Evolutionary conservation across 75 land plant species (phyloP).

Genomic region (Ceratopteris richardii): DNA sequence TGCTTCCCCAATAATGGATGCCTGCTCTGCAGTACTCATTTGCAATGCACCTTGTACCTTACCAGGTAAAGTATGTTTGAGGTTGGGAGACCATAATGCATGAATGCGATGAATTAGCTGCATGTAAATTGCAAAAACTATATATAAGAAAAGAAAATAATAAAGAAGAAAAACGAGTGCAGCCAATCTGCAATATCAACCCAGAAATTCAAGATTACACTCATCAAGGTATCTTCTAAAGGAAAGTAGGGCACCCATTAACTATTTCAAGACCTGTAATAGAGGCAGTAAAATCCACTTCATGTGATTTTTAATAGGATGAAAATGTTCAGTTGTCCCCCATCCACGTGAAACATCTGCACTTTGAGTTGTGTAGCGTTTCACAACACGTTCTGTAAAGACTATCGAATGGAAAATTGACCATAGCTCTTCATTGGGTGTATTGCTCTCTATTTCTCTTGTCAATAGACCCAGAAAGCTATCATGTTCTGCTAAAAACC

Average conservation of each 20-base stretch:
- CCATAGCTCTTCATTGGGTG: constrained; percentile 66
- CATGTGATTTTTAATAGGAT: constrained; percentile 79
- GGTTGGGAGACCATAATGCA: constrained; percentile 68
- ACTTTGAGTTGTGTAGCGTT: constrained; percentile 66
- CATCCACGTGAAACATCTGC: constrained; percentile 22
- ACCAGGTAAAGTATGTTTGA: constrained; percentile 44
- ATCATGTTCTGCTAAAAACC: constrained; percentile 52
- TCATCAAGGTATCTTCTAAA: too few species aligned
- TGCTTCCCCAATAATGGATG: constrained; percentile 66
- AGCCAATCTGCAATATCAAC: too few species aligned
- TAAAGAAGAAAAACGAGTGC: not conserved
- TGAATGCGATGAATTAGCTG: constrained; percentile 87
- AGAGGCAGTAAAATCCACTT: constrained; percentile 93
- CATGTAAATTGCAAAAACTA: constrained; percentile 14
- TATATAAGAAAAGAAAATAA: not conserved
- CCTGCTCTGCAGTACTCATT: constrained; percentile 65
- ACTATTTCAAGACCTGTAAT: constrained; percentile 47
- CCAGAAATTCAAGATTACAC: too few species aligned
- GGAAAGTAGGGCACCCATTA: too few species aligned
- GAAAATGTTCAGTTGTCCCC: constrained; percentile 16
- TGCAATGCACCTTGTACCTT: constrained; percentile 60
- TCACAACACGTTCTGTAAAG: constrained; percentile 88
- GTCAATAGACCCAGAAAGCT: constrained; percentile 51
- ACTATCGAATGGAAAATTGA: constrained; percentile 85
- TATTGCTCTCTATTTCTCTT: constrained; percentile 4